Conservation (phyloP, 2,329 filamentous ascomycete species). For the Emergomyces orientalis region DNA sequence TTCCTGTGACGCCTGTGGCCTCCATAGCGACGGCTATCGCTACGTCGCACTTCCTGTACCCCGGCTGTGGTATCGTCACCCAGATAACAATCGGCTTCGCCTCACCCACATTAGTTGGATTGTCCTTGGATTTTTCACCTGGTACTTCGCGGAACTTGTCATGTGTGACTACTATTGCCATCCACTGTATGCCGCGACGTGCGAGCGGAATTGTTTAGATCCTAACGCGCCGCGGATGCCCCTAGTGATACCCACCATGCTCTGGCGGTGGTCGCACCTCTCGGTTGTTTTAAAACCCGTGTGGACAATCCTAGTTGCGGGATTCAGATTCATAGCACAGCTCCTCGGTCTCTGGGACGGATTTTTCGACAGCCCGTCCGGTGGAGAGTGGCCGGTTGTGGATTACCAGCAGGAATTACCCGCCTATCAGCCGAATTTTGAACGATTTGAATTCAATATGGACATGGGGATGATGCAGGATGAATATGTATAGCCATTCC, state of each 20-base stretch:
- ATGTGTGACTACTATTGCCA: slow-evolving; percentile 47
- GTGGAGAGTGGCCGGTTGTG: not conserved
- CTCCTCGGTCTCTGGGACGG: slow-evolving; percentile 35
- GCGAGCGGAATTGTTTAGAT: slow-evolving; percentile 43
- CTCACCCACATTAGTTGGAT: slow-evolving; percentile 33
- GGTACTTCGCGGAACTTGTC: slow-evolving; percentile 42
- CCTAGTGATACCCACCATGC: slow-evolving; percentile 47
- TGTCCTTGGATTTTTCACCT: slow-evolving; percentile 35
- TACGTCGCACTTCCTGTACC: slow-evolving; percentile 29
- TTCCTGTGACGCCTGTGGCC: slow-evolving; percentile 20
- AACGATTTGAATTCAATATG: slow-evolving; percentile 1
- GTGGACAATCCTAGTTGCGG: slow-evolving; percentile 24
- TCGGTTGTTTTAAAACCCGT: slow-evolving; percentile 19
- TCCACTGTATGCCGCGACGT: slow-evolving; percentile 39
- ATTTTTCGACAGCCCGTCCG: slow-evolving; percentile 27
- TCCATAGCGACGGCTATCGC: slow-evolving; percentile 21
- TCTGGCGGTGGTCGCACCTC: slow-evolving; percentile 40
- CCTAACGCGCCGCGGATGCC: slow-evolving; percentile 46
- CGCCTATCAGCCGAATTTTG: slow-evolving; percentile 2
- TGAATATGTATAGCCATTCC: slow-evolving; percentile 11
- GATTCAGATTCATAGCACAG: slow-evolving; percentile 27
- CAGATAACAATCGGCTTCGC: slow-evolving; percentile 22
- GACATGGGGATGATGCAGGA: slow-evolving; percentile 13
- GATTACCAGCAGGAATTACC: not conserved
- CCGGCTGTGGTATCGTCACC: slow-evolving; percentile 28